These are phyloP conservation scores for Fistulinella cinereoalba DNA, from an alignment of 1,284 basidiomycete genomes.

Conservation along the genomic window DNA sequence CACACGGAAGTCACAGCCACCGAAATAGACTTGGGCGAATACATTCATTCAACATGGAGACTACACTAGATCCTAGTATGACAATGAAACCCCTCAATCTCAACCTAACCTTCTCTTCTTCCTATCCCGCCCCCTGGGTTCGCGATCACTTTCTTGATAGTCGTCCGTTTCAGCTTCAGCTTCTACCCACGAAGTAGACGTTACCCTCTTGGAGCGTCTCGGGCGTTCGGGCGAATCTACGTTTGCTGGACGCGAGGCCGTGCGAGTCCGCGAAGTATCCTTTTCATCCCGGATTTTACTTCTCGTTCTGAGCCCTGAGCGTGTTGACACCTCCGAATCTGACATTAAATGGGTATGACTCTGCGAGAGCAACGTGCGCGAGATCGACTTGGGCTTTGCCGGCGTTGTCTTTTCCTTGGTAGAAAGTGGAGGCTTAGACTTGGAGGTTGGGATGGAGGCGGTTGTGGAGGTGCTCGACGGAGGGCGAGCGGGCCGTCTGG, in stretches of 20 bases:
- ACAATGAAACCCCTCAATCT: slow-evolving; percentile 8
- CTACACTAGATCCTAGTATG: neutral
- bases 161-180: slow-evolving; percentile 6
- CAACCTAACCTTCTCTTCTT: slow-evolving; percentile 30
- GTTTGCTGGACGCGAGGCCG: slow-evolving; percentile 9
- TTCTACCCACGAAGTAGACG: slow-evolving; percentile 10
- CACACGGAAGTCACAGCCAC: too few species aligned
- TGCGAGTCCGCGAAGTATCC: slow-evolving; percentile 6
- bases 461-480: slow-evolving; percentile 9
- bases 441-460: neutral
- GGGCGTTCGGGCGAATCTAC: slow-evolving; percentile 2
- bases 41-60: too few species aligned
- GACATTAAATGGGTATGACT: slow-evolving; percentile 15
- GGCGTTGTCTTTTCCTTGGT: neutral
- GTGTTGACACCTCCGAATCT: slow-evolving; percentile 26
- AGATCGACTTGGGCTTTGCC: slow-evolving; percentile 17
- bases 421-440: neutral
- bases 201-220: slow-evolving; percentile 4
- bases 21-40: neutral
- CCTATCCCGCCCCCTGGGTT: slow-evolving; percentile 24
- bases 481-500: neutral
- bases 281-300: slow-evolving; percentile 24
- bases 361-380: slow-evolving; percentile 25
- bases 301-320: slow-evolving; percentile 22
- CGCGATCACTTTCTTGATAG: slow-evolving; percentile 14